Conservation (phyloP, 179 eudicot genomes). For the Amaranthus tricolor region DNA sequence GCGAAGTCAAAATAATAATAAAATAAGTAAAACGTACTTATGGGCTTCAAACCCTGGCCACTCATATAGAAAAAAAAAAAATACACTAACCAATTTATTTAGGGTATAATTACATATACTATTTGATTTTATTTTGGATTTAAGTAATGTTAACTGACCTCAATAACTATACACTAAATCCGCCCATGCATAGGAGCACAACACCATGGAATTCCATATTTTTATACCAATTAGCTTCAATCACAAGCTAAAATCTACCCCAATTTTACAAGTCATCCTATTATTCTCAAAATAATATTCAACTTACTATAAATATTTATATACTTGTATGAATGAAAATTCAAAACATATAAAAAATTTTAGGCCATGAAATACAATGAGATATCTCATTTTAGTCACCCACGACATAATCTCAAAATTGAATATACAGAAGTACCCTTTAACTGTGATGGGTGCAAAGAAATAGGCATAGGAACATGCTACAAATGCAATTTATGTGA, state of each 20-base stretch:
- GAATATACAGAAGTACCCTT: slow-evolving; percentile 60
- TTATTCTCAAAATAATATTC: neutral
- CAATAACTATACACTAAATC: too few relatives aligned
- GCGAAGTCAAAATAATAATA: too few relatives aligned
- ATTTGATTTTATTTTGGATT: too few relatives aligned
- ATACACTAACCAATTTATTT: too few relatives aligned
- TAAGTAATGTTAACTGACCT: too few relatives aligned
- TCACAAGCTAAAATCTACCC: slow-evolving; percentile 35
- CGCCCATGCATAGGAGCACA: neutral
- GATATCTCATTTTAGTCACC: slow-evolving; percentile 73
- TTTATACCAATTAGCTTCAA: slow-evolving; percentile 42
- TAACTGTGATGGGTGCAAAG: slow-evolving; percentile 94
- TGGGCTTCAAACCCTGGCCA: too few relatives aligned
- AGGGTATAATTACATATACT: too few relatives aligned
- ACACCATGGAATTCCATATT: slow-evolving; percentile 23
- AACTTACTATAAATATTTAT: slow-evolving; percentile 8
- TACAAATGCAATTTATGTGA: slow-evolving; percentile 65
- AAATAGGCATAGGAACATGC: slow-evolving; percentile 71
- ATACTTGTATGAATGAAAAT: neutral
- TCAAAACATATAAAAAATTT: neutral
- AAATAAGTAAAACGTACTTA: too few relatives aligned
- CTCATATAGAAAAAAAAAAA: too few relatives aligned
- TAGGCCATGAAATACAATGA: slow-evolving; percentile 50
- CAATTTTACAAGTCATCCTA: slow-evolving; percentile 10
- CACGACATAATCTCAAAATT: slow-evolving; percentile 73